Evolutionary conservation across 805 yeast species (phyloP), one percentile per base, ranked within the genome.

Genomic region (Cephaloascus fragrans): DNA sequence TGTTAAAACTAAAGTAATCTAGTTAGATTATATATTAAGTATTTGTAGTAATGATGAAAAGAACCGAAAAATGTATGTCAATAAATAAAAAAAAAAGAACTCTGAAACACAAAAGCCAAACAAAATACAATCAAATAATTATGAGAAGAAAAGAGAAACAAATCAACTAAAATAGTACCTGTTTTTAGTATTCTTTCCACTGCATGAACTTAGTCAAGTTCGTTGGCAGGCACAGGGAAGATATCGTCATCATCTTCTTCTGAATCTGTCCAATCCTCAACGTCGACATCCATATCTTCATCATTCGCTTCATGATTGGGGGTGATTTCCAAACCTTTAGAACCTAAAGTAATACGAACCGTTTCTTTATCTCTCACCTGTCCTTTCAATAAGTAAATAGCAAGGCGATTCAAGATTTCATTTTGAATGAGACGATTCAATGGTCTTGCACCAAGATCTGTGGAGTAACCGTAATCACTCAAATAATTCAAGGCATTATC

Each of bases 371-470:
- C 97, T 53, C 67, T 71, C 43, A 93, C 75, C 58, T 89, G 95
- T 10, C 94, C 94, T 57, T 79, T 81, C 49, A 93, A 72, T 37
- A 93, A 75, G 62, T 86, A 73, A n/a, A 93, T 73, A 0, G 98
- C 98, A 62, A 93, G 68, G 53, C 72, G 79, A 64, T 93, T 93
- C 58, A 93, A 77, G 16, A 93, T 73, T 58, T 88, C 93, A 45
- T 72, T 74, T 61, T 93, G 97, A 48, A 93, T 90, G 51, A 93
- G 73, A 52, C 97, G 78, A 68, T 84, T 84, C 64, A 93, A 74
- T 42, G 98, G 98, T 59, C 98, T 76, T 4, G 98, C 98, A 64
- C 98, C 98, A 59, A 93, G 69, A 59, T 90, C 96, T 41, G 81
- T 73, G 19, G 96, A 86, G 64, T 89, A 93, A 37, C 98, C 98